phyloP scores from a whole-genome alignment of 2,329 filamentous ascomycete genomes.

The Monilinia aucupariae region DNA sequence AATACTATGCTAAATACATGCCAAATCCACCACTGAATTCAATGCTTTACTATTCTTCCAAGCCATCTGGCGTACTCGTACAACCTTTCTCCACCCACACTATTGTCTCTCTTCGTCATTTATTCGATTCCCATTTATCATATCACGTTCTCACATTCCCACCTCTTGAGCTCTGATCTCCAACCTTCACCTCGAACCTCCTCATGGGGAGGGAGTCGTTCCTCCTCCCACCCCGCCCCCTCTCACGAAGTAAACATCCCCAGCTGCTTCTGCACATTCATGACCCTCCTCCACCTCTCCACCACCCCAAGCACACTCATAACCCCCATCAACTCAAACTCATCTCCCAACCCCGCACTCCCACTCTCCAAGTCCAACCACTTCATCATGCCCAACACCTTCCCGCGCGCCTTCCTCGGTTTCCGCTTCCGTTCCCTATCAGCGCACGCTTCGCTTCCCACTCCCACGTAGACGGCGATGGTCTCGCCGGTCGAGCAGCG shows the following conservation, averaged over 20 bases:
- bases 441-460: conserved; percentile 19
- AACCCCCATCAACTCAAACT: conserved; percentile 29
- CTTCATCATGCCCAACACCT: conserved; percentile 6
- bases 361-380: conserved; percentile 17
- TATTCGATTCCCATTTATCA: neutral
- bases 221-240: neutral
- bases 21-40: neutral
- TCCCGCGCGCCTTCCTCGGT: conserved; percentile 16
- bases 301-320: conserved; percentile 28
- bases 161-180: neutral
- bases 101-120: neutral
- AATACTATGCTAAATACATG: conserved; percentile 4
- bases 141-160: neutral
- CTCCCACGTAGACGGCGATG: conserved; percentile 30
- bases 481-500: conserved; percentile 26
- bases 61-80: neutral
- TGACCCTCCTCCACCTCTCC: conserved; percentile 26
- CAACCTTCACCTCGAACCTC: neutral
- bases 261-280: conserved; percentile 19
- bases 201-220: too few species aligned
- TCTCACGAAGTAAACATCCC: conserved; percentile 16
- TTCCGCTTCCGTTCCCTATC: conserved; percentile 24
- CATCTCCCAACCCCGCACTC: conserved; percentile 23
- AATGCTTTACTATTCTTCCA: neutral
- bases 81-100: neutral